phyloP scores from a whole-genome alignment of 75 land plant genomes.

The Selaginella moellendorffii region DNA sequence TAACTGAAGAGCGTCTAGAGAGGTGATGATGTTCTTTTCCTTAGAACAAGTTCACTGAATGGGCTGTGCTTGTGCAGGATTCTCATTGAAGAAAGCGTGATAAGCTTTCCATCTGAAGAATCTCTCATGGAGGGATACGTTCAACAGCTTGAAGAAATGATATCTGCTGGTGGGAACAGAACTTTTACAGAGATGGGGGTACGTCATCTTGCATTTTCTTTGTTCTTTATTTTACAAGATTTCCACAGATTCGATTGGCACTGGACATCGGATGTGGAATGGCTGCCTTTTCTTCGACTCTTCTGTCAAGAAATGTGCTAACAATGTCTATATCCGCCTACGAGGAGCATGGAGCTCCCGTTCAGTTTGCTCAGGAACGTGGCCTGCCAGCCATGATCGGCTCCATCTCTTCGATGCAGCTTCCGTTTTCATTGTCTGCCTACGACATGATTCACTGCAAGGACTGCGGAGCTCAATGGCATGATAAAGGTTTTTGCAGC shows the following conservation, averaged over 20 bases:
- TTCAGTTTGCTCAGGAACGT: conserved; percentile 70
- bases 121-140: too few relatives aligned
- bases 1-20: conserved; percentile 40
- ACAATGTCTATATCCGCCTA: conserved; percentile 49
- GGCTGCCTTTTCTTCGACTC: conserved; percentile 63
- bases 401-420: conserved; percentile 30
- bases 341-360: conserved; percentile 55
- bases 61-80: not conserved
- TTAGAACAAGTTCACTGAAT: not conserved
- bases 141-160: not conserved
- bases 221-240: too few relatives aligned
- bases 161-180: not conserved
- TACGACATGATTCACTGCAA: conserved; percentile 65
- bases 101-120: not conserved
- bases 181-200: not conserved
- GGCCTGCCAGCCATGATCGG: conserved; percentile 84
- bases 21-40: not conserved
- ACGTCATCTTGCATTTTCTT: not conserved
- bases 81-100: not conserved
- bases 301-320: conserved; percentile 33
- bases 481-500: conserved; percentile 9
- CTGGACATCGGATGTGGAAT: conserved; percentile 76
- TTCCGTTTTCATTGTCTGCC: conserved; percentile 59
- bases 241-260: conserved; percentile 43
- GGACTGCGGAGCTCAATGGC: conserved; percentile 9